Evolutionary conservation across 2,329 filamentous ascomycete genomes (phyloP).

Genomic region (Cercospora berteroae): DNA sequence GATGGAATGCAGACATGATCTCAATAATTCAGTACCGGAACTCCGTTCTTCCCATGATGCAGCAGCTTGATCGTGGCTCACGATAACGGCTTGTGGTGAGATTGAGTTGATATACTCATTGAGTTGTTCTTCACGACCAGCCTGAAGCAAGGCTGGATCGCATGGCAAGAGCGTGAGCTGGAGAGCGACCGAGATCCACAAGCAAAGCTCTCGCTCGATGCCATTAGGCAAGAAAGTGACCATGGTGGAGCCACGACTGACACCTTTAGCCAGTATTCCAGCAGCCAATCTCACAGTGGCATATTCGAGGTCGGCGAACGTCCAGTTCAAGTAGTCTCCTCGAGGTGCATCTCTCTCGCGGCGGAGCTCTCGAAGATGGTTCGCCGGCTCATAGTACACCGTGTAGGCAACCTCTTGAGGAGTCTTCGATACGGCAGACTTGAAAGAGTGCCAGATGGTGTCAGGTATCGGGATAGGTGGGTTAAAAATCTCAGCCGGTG

Average conservation of each 20-base stretch:
- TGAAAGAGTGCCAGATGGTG: background rate
- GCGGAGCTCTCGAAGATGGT: background rate
- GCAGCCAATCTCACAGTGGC: background rate
- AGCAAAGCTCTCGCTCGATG: background rate
- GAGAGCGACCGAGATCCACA: background rate
- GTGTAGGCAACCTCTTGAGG: background rate
- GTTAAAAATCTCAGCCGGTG: background rate
- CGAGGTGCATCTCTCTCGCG: background rate
- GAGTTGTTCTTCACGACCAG: background rate
- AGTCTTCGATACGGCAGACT: background rate
- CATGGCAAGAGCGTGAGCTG: background rate
- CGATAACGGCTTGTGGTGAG: background rate
- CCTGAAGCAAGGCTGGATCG: background rate
- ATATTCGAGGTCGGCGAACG: background rate
- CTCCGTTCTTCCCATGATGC: background rate
- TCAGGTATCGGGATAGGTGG: background rate
- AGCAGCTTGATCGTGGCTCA: background rate
- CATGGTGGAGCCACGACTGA: background rate
- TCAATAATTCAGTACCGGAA: background rate
- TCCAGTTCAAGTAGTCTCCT: background rate
- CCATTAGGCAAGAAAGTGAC: background rate
- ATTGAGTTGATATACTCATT: background rate
- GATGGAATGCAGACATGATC: background rate
- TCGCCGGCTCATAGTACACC: background rate
- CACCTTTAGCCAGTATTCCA: background rate